Conservation (phyloP, 805 yeast species). For the Yamadazyma takamatsuzukensis region DNA sequence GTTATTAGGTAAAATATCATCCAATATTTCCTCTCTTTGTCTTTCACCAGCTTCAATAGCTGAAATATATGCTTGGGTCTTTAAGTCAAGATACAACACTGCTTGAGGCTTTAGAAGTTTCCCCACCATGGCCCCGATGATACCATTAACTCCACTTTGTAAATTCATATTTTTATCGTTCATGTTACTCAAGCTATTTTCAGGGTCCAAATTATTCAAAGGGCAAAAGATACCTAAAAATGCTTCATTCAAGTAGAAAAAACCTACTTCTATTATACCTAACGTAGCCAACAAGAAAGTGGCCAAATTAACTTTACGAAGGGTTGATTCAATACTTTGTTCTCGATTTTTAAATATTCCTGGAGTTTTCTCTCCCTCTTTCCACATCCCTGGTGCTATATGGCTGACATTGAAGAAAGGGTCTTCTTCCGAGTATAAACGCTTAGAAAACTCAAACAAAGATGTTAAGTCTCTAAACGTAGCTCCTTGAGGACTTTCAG, state of each 20-base stretch:
- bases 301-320: conserved; percentile 82
- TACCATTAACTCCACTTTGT: conserved; percentile 28
- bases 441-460: conserved; percentile 72
- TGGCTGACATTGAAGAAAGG: conserved; percentile 70
- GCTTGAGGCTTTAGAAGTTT: conserved; percentile 79
- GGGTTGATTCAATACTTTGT: conserved; percentile 57
- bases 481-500: conserved; percentile 62
- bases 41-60: conserved; percentile 68
- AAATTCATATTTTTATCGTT: conserved; percentile 25
- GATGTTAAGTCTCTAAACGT: conserved; percentile 68
- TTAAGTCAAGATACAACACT: conserved; percentile 74
- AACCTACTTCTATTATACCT: conserved; percentile 83
- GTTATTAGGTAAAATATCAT: conserved; percentile 70
- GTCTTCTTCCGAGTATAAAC: conserved; percentile 64
- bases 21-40: conserved; percentile 61
- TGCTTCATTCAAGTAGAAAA: conserved; percentile 77
- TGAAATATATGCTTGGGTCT: conserved; percentile 92
- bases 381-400: conserved; percentile 70
- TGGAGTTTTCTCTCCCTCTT: conserved; percentile 58
- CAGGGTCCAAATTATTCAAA: conserved; percentile 51
- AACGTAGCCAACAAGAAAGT: conserved; percentile 85
- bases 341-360: conserved; percentile 56
- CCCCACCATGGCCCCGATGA: conserved; percentile 43
- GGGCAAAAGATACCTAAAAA: conserved; percentile 89
- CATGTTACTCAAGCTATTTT: conserved; percentile 38